Evolutionary conservation across 1,284 basidiomycete species (phyloP).

Genomic region (Anthracocystis setariae): DNA sequence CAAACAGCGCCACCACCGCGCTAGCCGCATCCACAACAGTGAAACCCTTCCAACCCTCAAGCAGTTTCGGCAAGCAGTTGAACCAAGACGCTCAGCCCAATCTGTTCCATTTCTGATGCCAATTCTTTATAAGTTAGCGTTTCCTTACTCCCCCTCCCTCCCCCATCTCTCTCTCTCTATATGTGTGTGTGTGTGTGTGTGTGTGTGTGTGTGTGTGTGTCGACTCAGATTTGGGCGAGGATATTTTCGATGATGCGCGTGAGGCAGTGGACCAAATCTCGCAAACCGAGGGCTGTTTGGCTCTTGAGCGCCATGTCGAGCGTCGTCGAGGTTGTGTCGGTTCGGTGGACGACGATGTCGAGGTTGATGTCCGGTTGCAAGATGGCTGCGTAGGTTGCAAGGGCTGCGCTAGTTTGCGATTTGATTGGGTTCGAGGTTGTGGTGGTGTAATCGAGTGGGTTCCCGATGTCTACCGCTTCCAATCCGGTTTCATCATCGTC

Average conservation of each 20-base stretch:
- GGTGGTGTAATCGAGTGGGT: conserved; percentile 21
- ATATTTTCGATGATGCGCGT: too few species aligned
- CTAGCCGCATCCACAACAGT: conserved; percentile 52
- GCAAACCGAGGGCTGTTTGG: neutral
- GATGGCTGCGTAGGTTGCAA: neutral
- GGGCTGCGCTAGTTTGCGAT: too few species aligned
- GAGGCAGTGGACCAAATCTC: too few species aligned
- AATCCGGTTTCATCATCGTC: neutral
- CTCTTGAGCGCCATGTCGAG: conserved; percentile 34
- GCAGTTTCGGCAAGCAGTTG: conserved; percentile 54
- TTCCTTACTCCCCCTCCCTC: too few species aligned
- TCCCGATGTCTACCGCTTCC: conserved; percentile 23
- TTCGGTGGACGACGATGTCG: conserved; percentile 20
- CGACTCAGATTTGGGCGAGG: too few species aligned
- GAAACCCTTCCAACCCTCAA: conserved; percentile 64
- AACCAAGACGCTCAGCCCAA: conserved; percentile 27
- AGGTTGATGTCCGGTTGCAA: conserved; percentile 35
- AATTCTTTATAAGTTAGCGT: too few species aligned
- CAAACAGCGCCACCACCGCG: conserved; percentile 17
- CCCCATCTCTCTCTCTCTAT: too few species aligned
- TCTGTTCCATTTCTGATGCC: conserved; percentile 33
- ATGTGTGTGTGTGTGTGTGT: too few species aligned
- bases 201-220: too few species aligned
- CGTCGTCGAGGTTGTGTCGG: too few species aligned
- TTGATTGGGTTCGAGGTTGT: too few species aligned